Conservation (phyloP, 2,329 filamentous ascomycete species). For the Ophiostoma triangulosporum region DNA sequence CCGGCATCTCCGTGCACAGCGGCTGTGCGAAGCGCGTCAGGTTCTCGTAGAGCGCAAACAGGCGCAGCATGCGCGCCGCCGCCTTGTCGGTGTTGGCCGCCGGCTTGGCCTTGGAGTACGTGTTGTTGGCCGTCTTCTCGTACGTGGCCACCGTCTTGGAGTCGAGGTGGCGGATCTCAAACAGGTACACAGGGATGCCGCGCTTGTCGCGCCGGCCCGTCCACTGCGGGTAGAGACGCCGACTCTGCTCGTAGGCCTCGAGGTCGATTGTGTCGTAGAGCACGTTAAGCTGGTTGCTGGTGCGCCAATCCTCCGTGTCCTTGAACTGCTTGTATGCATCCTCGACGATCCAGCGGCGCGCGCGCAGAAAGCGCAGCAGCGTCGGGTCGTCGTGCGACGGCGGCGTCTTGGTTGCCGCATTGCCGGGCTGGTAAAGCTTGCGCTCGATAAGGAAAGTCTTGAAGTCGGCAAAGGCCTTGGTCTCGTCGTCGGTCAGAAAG, state of each 20-base stretch:
- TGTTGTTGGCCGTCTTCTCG: conserved; percentile 50
- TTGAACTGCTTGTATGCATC: conserved; percentile 76
- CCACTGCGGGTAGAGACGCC: conserved; percentile 86
- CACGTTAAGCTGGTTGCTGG: conserved; percentile 60
- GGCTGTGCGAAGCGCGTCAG: conserved; percentile 78
- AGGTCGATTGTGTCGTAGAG: conserved; percentile 81
- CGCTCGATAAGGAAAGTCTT: conserved; percentile 53
- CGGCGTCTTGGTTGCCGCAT: conserved; percentile 23
- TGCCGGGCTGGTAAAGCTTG: conserved; percentile 43
- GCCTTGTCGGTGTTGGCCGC: conserved; percentile 43
- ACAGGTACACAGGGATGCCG: conserved; percentile 86
- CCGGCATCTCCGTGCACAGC: conserved; percentile 60
- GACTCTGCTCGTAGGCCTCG: conserved; percentile 68
- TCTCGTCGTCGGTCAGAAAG: conserved; percentile 58
- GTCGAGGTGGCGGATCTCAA: conserved; percentile 73
- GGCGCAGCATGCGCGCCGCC: conserved; percentile 62
- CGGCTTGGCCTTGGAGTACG: conserved; percentile 44
- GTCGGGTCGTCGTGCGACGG: conserved; percentile 61
- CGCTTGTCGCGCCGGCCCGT: conserved; percentile 72
- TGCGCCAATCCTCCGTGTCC: conserved; percentile 78
- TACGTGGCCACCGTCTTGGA: conserved; percentile 69
- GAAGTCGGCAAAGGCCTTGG: conserved; percentile 55
- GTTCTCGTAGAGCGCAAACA: conserved; percentile 92
- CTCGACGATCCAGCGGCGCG: conserved; percentile 63
- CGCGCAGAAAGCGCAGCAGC: conserved; percentile 71